Evolutionary conservation across 140 eudicot species (phyloP), one percentile per base, ranked within the genome.

Genomic region (Anethum foeniculum): DNA sequence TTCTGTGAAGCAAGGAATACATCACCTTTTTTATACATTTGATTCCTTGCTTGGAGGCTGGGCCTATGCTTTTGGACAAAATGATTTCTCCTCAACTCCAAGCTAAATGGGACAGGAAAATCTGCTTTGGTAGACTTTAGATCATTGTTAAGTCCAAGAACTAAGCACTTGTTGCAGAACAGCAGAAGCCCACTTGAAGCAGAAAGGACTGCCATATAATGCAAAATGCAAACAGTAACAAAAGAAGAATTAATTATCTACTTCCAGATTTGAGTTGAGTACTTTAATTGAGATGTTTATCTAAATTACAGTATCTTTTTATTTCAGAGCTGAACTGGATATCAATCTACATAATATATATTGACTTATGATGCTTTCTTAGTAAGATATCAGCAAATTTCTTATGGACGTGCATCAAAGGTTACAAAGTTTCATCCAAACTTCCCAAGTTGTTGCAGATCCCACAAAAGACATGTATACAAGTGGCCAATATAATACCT

Each of bases 1-100:
- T 75, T 69, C 21, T 38, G 47, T 58, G 71, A 93, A 93, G 97
- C 87, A 87, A 93, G 85, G 96, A 41, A 90, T 92, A 88, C 76
- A 49, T 14, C 32, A 16, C 82, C 47, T 21, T 32, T 5, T 32
- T 5, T n/a, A 4, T 44, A 79, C 51, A 44, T 46, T 6, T 79
- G 76, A 79, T 79, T 41, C 82, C 82, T 79, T 38, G 62, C 82
- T 65, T 79, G 76, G 43, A 79, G 28, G 46, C 46, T 41, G 46
- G 46, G 9, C 9, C 16, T 62, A 41, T 3, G 16, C 48, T 43
- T 73, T 43, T 7, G 56, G 52, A 43, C 46, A 43, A 43, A n/a
- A 14, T 65, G 73, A 21, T 30, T 27, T 73, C 23, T 23, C 47
- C 77, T 25, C 51, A 41, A 41, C 77, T 73, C 41, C 41, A 65